These are phyloP conservation scores for Emergomyces orientalis DNA, from an alignment of 2,329 filamentous ascomycete genomes.

Conservation along the genomic window DNA sequence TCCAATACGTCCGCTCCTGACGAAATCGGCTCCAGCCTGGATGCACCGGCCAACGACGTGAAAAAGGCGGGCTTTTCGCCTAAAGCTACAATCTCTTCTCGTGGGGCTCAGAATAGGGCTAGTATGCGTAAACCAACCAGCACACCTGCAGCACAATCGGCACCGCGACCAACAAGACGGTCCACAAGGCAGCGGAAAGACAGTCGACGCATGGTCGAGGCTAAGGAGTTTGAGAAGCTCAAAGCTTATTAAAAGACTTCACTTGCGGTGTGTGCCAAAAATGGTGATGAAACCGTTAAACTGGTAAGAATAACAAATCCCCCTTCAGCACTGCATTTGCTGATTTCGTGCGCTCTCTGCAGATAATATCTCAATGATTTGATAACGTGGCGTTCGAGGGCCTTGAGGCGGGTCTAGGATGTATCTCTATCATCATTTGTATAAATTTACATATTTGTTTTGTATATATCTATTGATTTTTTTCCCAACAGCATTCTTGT, in stretches of 20 bases:
- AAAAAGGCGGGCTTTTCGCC: background rate
- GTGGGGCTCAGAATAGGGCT: background rate
- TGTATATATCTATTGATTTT: background rate
- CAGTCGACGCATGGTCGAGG: background rate
- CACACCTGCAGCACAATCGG: background rate
- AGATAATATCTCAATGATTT: background rate
- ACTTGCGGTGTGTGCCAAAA: background rate
- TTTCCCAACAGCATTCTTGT: background rate
- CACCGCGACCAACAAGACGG: background rate
- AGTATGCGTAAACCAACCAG: background rate
- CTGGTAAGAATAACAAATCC: background rate
- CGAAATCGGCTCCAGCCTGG: background rate
- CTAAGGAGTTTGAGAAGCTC: background rate
- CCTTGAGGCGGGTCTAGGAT: background rate
- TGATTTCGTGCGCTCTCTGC: background rate
- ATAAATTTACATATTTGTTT: background rate
- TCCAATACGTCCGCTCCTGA: background rate
- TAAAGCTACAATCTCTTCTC: no score
- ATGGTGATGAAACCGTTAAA: background rate
- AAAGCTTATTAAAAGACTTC: background rate
- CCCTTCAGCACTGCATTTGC: background rate
- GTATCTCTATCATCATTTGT: background rate
- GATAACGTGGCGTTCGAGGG: background rate
- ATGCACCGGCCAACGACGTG: background rate
- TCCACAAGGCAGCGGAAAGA: constrained; percentile 2